Percentiles rank a stretch among this genome's conserved stretches.
Evolutionary conservation across 108 stramenopile genomes (phyloP).

Genomic region (Fistulifera pelliculosa): DNA sequence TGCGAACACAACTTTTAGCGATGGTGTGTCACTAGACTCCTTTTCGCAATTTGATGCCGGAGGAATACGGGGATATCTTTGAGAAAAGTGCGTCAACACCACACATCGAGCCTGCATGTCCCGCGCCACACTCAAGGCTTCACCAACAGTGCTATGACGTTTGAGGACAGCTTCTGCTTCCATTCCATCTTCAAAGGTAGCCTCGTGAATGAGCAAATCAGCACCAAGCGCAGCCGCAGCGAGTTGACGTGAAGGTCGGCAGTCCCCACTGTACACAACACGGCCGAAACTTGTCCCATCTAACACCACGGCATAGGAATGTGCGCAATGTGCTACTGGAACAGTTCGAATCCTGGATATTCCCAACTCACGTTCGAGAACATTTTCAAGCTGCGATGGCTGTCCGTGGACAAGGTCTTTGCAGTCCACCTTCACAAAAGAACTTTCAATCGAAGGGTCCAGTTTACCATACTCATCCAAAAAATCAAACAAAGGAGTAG

Average conservation of each 20-base stretch:
- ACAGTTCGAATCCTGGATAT: conserved; percentile 46
- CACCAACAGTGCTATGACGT: conserved; percentile 87
- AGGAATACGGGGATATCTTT: conserved; percentile 92
- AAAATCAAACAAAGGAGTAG: conserved; percentile 59
- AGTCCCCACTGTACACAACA: conserved; percentile 91
- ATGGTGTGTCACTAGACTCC: not conserved
- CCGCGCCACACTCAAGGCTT: conserved; percentile 74
- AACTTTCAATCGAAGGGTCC: conserved; percentile 37
- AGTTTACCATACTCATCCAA: conserved; percentile 64
- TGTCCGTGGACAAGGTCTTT: conserved; percentile 35
- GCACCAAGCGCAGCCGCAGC: conserved; percentile 54
- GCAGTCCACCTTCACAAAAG: conserved; percentile 66
- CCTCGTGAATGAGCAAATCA: conserved; percentile 93
- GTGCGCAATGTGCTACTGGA: conserved; percentile 82
- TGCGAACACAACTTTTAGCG: conserved; percentile 43
- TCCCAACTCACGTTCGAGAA: conserved; percentile 42
- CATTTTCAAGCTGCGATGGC: conserved; percentile 5
- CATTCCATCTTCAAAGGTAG: conserved; percentile 95
- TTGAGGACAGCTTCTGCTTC: conserved; percentile 80
- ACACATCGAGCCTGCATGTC: conserved; percentile 71
- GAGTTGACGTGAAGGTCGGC: conserved; percentile 79
- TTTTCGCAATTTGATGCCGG: conserved; percentile 19
- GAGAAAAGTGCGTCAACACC: conserved; percentile 93
- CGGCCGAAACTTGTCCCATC: conserved; percentile 68
- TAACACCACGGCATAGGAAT: conserved; percentile 81